These are phyloP conservation scores for Davidsoniella australis DNA, from an alignment of 2,329 filamentous ascomycete species.

Conservation along the genomic window DNA sequence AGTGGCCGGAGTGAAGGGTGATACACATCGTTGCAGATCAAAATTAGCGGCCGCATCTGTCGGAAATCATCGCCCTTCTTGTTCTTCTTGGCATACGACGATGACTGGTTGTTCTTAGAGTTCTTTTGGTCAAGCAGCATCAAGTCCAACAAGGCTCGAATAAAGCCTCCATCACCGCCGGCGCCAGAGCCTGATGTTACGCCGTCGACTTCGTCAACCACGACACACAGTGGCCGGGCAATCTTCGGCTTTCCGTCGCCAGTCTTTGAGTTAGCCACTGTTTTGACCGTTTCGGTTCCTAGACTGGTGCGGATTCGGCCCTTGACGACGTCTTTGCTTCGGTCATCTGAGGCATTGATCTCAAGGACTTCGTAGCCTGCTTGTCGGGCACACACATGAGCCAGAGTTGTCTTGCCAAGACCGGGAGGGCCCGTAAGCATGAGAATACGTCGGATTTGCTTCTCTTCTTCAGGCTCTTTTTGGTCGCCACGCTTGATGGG, in stretches of 20 bases:
- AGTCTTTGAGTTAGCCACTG: constrained; percentile 35
- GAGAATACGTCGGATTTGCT: constrained; percentile 69
- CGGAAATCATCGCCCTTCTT: constrained; percentile 77
- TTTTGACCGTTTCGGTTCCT: constrained; percentile 84
- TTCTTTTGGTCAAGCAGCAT: constrained; percentile 79
- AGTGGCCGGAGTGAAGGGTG: constrained; percentile 74
- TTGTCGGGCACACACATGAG: constrained; percentile 87
- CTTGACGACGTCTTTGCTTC: constrained; percentile 77
- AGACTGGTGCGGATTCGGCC: constrained; percentile 81
- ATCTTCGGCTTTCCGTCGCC: constrained; percentile 24
- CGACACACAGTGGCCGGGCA: constrained; percentile 77
- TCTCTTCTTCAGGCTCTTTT: constrained; percentile 41
- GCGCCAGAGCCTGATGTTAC: constrained; percentile 65
- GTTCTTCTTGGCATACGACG: constrained; percentile 25
- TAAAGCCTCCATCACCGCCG: constrained; percentile 79
- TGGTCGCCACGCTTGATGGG: constrained; percentile 18
- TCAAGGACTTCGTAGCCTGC: constrained; percentile 94
- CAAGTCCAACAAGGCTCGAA: constrained; percentile 86
- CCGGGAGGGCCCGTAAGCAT: constrained; percentile 84
- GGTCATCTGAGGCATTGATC: constrained; percentile 94
- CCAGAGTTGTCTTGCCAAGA: constrained; percentile 86
- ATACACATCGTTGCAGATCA: constrained; percentile 97
- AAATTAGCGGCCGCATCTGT: constrained; percentile 69
- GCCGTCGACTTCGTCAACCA: constrained; percentile 94
- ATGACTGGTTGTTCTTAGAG: constrained; percentile 16